These are phyloP conservation scores for Tricholoma sp. DNA, from an alignment of 768 basidiomycete species.

Conservation along the genomic window DNA sequence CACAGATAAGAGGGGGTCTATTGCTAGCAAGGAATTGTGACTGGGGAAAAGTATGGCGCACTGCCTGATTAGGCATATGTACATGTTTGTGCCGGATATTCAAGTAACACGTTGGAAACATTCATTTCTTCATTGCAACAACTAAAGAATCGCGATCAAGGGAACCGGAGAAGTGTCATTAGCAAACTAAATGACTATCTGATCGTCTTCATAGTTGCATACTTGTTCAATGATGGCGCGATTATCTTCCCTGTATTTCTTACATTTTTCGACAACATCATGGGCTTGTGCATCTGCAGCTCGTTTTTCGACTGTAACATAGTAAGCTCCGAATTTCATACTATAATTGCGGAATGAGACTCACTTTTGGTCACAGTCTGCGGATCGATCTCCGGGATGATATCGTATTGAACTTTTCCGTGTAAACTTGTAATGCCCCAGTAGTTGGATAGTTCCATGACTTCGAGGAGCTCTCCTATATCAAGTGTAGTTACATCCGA, in stretches of 20 bases:
- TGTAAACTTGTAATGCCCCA: slow-evolving; percentile 23
- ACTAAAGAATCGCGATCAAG: no score
- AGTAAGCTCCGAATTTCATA: not conserved
- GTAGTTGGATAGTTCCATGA: slow-evolving; percentile 22
- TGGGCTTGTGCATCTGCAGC: slow-evolving; percentile 17
- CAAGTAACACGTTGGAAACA: no score
- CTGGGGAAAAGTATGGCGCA: no score
- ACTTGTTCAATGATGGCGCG: slow-evolving; percentile 10
- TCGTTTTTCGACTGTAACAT: slow-evolving; percentile 17
- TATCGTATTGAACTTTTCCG: slow-evolving; percentile 22
- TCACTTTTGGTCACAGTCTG: not conserved
- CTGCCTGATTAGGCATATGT: no score
- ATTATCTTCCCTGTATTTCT: slow-evolving; percentile 24
- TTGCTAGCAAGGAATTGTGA: no score
- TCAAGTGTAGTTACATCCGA: slow-evolving; percentile 1
- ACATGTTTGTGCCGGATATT: no score
- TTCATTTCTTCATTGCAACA: no score
- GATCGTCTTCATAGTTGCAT: not conserved
- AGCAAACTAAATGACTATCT: no score
- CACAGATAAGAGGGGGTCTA: no score
- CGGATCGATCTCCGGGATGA: slow-evolving; percentile 6
- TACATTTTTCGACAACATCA: slow-evolving; percentile 20
- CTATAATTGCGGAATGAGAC: not conserved
- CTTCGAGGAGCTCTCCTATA: slow-evolving; percentile 18
- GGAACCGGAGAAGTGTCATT: no score